phyloP scores from a whole-genome alignment of 805 yeast species.

The Komagataella populi region DNA sequence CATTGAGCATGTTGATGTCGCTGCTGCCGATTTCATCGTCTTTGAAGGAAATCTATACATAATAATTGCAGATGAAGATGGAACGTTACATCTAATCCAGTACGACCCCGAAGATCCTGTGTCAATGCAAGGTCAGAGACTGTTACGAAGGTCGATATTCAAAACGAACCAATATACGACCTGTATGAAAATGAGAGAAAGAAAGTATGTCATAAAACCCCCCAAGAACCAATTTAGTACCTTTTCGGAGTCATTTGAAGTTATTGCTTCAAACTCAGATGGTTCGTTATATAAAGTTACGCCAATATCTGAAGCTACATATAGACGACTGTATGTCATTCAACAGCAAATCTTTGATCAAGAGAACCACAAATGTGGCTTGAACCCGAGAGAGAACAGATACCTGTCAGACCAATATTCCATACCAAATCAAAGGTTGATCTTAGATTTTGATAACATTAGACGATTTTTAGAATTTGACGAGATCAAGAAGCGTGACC shows the following conservation, averaged over 20 bases:
- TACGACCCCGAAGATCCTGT: conserved; percentile 88
- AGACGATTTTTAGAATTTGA: conserved; percentile 38
- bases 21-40: conserved; percentile 63
- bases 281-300: conserved; percentile 66
- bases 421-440: neutral
- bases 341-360: conserved; percentile 83
- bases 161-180: conserved; percentile 51
- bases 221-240: conserved; percentile 14
- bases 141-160: conserved; percentile 60
- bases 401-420: neutral
- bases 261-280: conserved; percentile 62
- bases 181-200: conserved; percentile 32
- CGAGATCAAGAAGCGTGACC: conserved; percentile 38
- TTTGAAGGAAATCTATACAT: conserved; percentile 58
- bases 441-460: conserved; percentile 46
- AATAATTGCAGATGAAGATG: conserved; percentile 54
- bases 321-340: conserved; percentile 68
- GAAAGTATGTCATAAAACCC: conserved; percentile 15
- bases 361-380: conserved; percentile 58
- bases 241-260: conserved; percentile 23
- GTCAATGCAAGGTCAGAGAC: conserved; percentile 66
- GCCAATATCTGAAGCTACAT: conserved; percentile 65
- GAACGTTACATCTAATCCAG: conserved; percentile 56
- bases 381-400: conserved; percentile 66
- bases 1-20: conserved; percentile 43